Evolutionary conservation across 345 rosid genomes (phyloP).

Genomic region (Eucalyptus guilfoylei): DNA sequence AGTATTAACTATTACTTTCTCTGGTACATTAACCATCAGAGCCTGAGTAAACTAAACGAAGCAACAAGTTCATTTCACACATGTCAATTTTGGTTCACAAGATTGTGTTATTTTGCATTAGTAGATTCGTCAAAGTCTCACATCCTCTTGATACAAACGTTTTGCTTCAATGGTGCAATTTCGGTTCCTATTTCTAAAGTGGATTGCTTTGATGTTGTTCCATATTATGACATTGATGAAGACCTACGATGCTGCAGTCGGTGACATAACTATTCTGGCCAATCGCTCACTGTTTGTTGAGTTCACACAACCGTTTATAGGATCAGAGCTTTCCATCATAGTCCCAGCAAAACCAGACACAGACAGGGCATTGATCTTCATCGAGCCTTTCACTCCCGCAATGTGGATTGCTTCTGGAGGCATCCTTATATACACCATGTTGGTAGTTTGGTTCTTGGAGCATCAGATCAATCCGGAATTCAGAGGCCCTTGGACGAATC

Average conservation of each 20-base stretch:
- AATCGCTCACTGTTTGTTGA: conserved; percentile 15
- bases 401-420: conserved; percentile 38
- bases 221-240: background rate
- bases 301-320: conserved; percentile 41
- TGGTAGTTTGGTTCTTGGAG: conserved; percentile 40
- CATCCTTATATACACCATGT: conserved; percentile 26
- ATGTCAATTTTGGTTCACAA: background rate
- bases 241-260: conserved; percentile 35
- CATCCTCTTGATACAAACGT: background rate
- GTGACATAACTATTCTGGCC: conserved; percentile 40
- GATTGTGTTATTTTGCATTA: background rate
- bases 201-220: background rate
- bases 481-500: conserved; percentile 15
- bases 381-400: conserved; percentile 31
- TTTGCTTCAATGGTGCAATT: background rate
- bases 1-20: background rate
- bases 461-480: conserved; percentile 20
- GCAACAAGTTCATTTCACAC: background rate
- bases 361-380: conserved; percentile 25
- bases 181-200: background rate
- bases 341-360: conserved; percentile 5
- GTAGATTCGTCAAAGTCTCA: background rate
- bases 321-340: conserved; percentile 41
- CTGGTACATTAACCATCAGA: background rate
- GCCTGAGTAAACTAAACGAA: background rate